These are phyloP conservation scores for Metschnikowia cerradonensis DNA, from an alignment of 805 yeast genomes.

Conservation along the genomic window DNA sequence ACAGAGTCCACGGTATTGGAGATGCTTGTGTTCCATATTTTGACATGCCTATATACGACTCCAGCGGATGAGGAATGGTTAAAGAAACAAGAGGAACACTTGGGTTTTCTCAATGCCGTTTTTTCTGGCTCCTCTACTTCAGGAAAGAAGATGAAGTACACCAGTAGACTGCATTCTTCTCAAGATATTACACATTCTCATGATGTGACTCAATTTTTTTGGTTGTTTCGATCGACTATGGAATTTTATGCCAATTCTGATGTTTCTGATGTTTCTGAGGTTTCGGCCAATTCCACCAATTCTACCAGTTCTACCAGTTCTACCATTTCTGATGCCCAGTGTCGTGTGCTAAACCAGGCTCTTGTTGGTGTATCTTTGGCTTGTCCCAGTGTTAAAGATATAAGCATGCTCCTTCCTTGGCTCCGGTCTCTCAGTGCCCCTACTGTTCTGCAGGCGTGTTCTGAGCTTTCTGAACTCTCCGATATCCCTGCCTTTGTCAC, in stretches of 20 bases:
- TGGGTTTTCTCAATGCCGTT: constrained; percentile 4
- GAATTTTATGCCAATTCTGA: neutral
- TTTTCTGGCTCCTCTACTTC: neutral
- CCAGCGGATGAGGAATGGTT: constrained; percentile 10
- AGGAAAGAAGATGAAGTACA: neutral
- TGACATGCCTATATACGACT: constrained; percentile 11
- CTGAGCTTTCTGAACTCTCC: constrained; percentile 23
- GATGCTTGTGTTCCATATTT: constrained; percentile 13
- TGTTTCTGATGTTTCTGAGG: too few species aligned
- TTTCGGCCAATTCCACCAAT: too few species aligned
- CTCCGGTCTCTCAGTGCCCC: constrained; percentile 29
- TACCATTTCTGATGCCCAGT: neutral
- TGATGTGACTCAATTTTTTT: too few species aligned
- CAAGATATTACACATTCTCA: neutral
- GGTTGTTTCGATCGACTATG: too few species aligned
- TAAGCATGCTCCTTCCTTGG: constrained; percentile 22
- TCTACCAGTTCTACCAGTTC: too few species aligned
- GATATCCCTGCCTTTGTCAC: constrained; percentile 38
- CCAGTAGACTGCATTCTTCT: neutral
- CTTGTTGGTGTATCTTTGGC: constrained; percentile 5
- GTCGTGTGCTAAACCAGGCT: neutral
- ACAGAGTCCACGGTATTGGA: constrained; percentile 10
- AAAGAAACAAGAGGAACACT: constrained; percentile 6
- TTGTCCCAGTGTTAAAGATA: constrained; percentile 2
- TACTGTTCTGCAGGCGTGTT: constrained; percentile 30